A percentile compares a stretch with the other conserved stretches of the same genome.
These are phyloP conservation scores for Mucor velutinosus DNA, from an alignment of 371 early-diverging fungal genomes.

Conservation along the genomic window DNA sequence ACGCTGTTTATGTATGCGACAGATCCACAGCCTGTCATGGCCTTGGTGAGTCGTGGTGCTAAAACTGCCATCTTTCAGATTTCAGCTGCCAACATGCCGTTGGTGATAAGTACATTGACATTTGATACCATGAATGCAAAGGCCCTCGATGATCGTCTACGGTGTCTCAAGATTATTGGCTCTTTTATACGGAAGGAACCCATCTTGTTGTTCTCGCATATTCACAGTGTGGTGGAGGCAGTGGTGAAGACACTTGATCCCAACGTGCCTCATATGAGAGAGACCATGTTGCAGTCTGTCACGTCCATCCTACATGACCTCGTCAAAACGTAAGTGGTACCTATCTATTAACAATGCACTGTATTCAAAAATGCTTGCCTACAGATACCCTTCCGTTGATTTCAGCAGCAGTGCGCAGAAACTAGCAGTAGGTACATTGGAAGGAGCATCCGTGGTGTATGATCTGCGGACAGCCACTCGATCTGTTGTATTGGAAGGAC, in stretches of 20 bases:
- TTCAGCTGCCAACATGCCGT: slow-evolving; percentile 64
- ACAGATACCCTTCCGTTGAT: slow-evolving; percentile 68
- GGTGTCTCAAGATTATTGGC: slow-evolving; percentile 70
- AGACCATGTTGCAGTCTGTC: slow-evolving; percentile 66
- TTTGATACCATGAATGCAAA: slow-evolving; percentile 78
- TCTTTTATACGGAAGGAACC: slow-evolving; percentile 79
- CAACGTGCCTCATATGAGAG: slow-evolving; percentile 73
- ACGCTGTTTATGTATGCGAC: slow-evolving; percentile 65
- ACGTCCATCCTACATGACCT: slow-evolving; percentile 79
- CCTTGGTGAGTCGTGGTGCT: slow-evolving; percentile 56
- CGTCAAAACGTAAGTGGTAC: slow-evolving; percentile 59
- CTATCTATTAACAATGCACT: not conserved
- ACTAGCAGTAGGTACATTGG: slow-evolving; percentile 77
- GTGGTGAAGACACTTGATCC: slow-evolving; percentile 88
- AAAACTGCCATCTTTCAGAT: slow-evolving; percentile 78
- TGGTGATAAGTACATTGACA: slow-evolving; percentile 76
- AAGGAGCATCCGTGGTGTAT: slow-evolving; percentile 79
- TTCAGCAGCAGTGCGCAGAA: slow-evolving; percentile 80
- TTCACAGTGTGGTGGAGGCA: slow-evolving; percentile 73
- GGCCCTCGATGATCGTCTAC: slow-evolving; percentile 54
- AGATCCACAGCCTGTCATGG: slow-evolving; percentile 41
- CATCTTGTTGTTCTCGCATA: slow-evolving; percentile 58
- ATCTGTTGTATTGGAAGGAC: slow-evolving; percentile 78
- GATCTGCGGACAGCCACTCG: slow-evolving; percentile 86
- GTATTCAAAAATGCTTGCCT: not conserved